phyloP scores from a whole-genome alignment of 495 filamentous ascomycete species.

The Penicillium fimorum region DNA sequence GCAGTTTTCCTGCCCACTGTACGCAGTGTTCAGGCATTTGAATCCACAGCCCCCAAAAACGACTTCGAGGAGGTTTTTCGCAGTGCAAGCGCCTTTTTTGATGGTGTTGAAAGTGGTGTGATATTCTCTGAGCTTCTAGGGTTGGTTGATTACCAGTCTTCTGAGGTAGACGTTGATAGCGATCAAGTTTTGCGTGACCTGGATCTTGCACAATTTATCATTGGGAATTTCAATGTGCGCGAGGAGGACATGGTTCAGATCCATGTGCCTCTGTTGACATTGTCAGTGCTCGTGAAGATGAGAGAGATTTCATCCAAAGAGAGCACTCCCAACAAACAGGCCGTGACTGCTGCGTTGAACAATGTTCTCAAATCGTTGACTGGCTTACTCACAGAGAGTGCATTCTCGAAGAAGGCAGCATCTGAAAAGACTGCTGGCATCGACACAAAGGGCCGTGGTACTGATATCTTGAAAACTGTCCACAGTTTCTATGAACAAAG shows the following conservation, averaged over 20 bases:
- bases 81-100: conserved; percentile 94
- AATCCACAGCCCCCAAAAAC: conserved; percentile 55
- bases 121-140: conserved; percentile 84
- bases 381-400: conserved; percentile 67
- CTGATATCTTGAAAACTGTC: conserved; percentile 58
- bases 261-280: conserved; percentile 74
- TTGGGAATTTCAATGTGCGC: conserved; percentile 85
- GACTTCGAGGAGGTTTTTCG: conserved; percentile 83
- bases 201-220: conserved; percentile 74
- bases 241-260: conserved; percentile 93
- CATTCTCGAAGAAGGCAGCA: conserved; percentile 53
- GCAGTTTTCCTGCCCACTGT: conserved; percentile 87
- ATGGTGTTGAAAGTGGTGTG: conserved; percentile 89
- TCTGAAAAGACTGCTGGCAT: conserved; percentile 24
- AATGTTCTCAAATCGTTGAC: conserved; percentile 36
- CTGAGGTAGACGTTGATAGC: conserved; percentile 36
- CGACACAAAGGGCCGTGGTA: conserved; percentile 24
- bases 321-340: conserved; percentile 19
- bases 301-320: conserved; percentile 26
- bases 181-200: conserved; percentile 53
- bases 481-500: conserved; percentile 60
- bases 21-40: conserved; percentile 69
- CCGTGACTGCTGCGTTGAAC: conserved; percentile 29
- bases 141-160: conserved; percentile 35
- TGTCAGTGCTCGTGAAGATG: conserved; percentile 64